Conservation (phyloP, 1,284 basidiomycete genomes). For the Malassezia psittaci region DNA sequence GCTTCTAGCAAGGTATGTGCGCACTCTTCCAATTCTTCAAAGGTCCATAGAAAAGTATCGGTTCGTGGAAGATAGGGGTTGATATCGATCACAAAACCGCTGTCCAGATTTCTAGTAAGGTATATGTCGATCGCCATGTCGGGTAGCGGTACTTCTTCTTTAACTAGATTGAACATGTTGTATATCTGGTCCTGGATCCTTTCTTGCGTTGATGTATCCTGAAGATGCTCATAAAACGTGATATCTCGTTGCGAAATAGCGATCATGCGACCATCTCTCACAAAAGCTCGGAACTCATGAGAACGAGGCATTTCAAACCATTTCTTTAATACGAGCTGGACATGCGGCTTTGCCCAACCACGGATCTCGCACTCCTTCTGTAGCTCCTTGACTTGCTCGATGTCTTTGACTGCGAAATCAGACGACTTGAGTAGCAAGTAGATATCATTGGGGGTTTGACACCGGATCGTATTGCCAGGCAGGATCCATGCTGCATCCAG, state of each 20-base stretch:
- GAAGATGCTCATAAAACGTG: conserved; percentile 69
- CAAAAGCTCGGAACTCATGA: conserved; percentile 38
- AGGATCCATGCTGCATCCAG: conserved; percentile 80
- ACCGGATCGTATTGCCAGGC: conserved; percentile 74
- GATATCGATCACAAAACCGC: conserved; percentile 75
- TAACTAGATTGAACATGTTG: background rate
- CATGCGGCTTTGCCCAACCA: background rate
- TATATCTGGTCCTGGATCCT: conserved; percentile 51
- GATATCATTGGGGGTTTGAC: conserved; percentile 74
- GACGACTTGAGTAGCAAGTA: conserved; percentile 87
- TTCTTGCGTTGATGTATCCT: conserved; percentile 50
- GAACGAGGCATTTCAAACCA: conserved; percentile 77
- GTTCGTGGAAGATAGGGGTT: conserved; percentile 76
- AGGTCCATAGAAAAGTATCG: conserved; percentile 74
- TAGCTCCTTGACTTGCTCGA: conserved; percentile 52
- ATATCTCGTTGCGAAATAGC: conserved; percentile 77
- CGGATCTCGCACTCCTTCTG: conserved; percentile 2
- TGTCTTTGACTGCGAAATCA: conserved; percentile 75
- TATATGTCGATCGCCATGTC: conserved; percentile 69
- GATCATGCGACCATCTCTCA: conserved; percentile 42
- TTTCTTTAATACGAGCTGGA: conserved; percentile 73
- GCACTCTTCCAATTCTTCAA: conserved; percentile 58
- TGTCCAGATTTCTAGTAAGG: conserved; percentile 64
- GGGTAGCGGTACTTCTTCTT: conserved; percentile 1
- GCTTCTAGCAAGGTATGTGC: conserved; percentile 1